Conservation (phyloP, 1,139 yeast species). For the Sugiyamaella sp. region DNA sequence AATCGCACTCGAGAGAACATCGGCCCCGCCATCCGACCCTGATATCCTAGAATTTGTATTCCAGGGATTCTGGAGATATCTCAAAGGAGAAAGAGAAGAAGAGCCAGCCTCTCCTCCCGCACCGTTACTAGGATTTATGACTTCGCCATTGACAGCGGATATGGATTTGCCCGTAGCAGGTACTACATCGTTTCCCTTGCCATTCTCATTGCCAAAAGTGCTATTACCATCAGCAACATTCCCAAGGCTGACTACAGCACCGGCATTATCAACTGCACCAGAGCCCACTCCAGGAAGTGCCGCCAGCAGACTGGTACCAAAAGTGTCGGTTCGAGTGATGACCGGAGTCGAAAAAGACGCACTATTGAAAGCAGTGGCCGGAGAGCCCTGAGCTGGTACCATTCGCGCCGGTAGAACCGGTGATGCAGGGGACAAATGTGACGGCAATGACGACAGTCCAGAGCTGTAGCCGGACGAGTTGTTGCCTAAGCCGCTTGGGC, state of each 20-base stretch:
- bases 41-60: background rate
- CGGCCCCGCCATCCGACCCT: slow-evolving; percentile 4
- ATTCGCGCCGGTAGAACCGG: background rate
- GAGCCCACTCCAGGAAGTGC: background rate
- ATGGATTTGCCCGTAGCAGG: no score
- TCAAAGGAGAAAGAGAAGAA: slow-evolving; percentile 12
- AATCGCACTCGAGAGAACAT: slow-evolving; percentile 12
- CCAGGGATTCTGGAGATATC: slow-evolving; percentile 20
- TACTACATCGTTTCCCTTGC: no score
- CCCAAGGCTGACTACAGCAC: background rate
- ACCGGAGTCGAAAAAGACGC: background rate
- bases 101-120: no score
- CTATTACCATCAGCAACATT: no score
- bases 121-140: no score
- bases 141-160: no score
- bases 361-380: slow-evolving; percentile 4
- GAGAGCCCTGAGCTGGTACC: no score
- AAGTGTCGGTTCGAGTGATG: background rate
- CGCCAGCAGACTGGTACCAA: background rate
- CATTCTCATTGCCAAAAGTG: no score
- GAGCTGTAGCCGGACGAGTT: background rate
- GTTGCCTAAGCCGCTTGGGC: no score
- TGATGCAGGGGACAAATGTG: background rate
- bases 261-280: background rate
- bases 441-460: background rate